Base-by-base conservation (phyloP, 2,329 filamentous ascomycete genomes). In the Ilyonectria robusta region DNA sequence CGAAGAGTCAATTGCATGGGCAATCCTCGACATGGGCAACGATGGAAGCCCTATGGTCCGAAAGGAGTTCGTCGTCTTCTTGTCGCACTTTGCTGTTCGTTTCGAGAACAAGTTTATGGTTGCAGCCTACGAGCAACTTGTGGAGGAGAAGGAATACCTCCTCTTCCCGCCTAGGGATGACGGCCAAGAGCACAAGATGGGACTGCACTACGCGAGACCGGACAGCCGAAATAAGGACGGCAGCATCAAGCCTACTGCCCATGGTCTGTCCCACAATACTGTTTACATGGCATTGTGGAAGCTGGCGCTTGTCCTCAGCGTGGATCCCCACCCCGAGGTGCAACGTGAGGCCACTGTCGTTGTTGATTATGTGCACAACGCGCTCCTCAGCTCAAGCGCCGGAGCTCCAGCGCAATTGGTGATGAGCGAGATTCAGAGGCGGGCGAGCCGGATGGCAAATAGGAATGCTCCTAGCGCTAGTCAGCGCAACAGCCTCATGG, bases 251-350 rank as follows among this genome's bases (percentile, higher is more conserved):
- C 82, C 84, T 29, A 77, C 83, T 2, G 84, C 87, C 2, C 86
- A 89, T 50, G 88, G 89, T 1, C 81, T 93, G 11, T 94, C 95
- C 13, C 91, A 93, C 70, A 96, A 97, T 77, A 97, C 94, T 0
- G 93, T 97, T 19, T 98, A 97, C 79, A 92, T 95, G 33, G 93
- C 95, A 1, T 92, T 97, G 69, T 99, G 96, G 96, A 96, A 97
- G 79, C 93, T 98, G 76, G 87, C 97, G 48, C 85, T 98, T 66
- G 93, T 97, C 69, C 87, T 98, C 79, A 95, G 94, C 50, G 94
- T 97, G 19, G 96, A 99, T 77, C 95, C 96, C 46, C 95, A 98
- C 77, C 94, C 95, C 1, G 95, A 98, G 77, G 93, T 98, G 37
- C 93, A 97, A 69, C 88, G 92, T 71, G 93, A 96, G 78, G 95